Conservation (phyloP, 495 filamentous ascomycete genomes). For the Ascodesmis nigricans region DNA sequence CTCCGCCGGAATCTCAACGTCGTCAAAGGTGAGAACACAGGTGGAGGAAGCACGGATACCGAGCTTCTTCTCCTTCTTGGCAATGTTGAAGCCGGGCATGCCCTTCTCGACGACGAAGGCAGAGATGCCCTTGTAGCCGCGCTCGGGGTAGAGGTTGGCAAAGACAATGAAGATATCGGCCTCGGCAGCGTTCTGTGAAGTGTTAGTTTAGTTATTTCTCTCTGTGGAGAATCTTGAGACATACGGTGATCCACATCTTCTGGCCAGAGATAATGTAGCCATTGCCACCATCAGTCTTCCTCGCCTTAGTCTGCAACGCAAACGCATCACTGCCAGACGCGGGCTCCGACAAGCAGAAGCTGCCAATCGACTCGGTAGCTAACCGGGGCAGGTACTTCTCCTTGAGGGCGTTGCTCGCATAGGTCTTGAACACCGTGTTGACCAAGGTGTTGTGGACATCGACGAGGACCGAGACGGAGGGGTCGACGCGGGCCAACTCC, state of each 20-base stretch:
- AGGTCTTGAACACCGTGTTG: constrained; percentile 80
- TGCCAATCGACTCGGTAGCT: constrained; percentile 76
- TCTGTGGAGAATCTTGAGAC: too few relatives aligned
- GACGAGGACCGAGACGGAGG: constrained; percentile 34
- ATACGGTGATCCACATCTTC: constrained; percentile 99
- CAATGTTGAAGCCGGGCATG: constrained; percentile 73
- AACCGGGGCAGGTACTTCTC: constrained; percentile 70
- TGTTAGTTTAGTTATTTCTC: too few relatives aligned
- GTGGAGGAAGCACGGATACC: constrained; percentile 89
- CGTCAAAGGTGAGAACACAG: constrained; percentile 93
- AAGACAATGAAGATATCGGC: constrained; percentile 94
- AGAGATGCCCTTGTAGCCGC: constrained; percentile 88
- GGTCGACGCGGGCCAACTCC: constrained; percentile 84
- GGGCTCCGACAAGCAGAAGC: constrained; percentile 91
- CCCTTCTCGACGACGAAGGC: constrained; percentile 88
- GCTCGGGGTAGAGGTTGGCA: constrained; percentile 70
- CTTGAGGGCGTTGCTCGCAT: constrained; percentile 50
- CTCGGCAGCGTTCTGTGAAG: constrained; percentile 88
- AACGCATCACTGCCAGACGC: constrained; percentile 89
- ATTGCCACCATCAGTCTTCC: constrained; percentile 42
- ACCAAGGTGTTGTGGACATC: constrained; percentile 75
- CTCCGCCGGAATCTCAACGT: constrained; percentile 69
- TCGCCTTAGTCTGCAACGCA: constrained; percentile 71
- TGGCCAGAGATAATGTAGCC: constrained; percentile 71
- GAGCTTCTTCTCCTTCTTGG: constrained; percentile 99